Base-by-base conservation (phyloP, 306 rosid species). In the Mimosa pudica region DNA sequence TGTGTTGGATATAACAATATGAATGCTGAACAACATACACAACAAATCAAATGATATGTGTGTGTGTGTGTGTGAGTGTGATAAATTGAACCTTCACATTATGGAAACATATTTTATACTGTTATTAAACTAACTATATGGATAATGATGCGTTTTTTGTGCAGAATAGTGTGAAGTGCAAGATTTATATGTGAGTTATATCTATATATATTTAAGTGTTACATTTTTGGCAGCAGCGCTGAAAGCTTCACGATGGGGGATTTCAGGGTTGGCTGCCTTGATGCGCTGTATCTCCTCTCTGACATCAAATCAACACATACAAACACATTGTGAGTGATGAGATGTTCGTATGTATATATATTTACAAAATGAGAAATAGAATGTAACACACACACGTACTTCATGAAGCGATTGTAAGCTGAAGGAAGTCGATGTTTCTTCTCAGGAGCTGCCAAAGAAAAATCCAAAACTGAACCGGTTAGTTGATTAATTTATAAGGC, bases 221-320 rank as follows among this genome's bases (percentile, higher is more conserved):
- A 93, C 99, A 79, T 91, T 95, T 85, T 95, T 95, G 0, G 98
- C 98, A 18, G 99, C 99, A 70, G 96, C 89, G 67, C 99, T 95
- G 81, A 95, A 95, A 71, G 99, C 99, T 83, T 95, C 98, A 60
- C 99, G 90, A 86, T 95, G 99, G 65, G 99, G 98, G 70, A 93
- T 90, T 85, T 91, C 93, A 62, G 99, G 98, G 80, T 91, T 91
- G 13, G 92, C 96, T 76, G 96, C 89, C 89, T 95, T 93, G 83
- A 95, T 93, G 74, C 99, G 96, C 82, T 95, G 97, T 71, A 95
- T 93, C 89, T 95, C 99, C 82, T 95, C 99, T 80, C 99, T 95
- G 80, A 77, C 69, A 73, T 71, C 8, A 32, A 77, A 35, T 64
- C 70, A 64, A 64, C 46, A 12, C 20, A 64, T 38, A 38, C 42